Percentiles rank a stretch among this genome's conserved stretches.
Evolutionary conservation across 331 rosid genomes (phyloP).

Genomic region (Rosa hybrid): DNA sequence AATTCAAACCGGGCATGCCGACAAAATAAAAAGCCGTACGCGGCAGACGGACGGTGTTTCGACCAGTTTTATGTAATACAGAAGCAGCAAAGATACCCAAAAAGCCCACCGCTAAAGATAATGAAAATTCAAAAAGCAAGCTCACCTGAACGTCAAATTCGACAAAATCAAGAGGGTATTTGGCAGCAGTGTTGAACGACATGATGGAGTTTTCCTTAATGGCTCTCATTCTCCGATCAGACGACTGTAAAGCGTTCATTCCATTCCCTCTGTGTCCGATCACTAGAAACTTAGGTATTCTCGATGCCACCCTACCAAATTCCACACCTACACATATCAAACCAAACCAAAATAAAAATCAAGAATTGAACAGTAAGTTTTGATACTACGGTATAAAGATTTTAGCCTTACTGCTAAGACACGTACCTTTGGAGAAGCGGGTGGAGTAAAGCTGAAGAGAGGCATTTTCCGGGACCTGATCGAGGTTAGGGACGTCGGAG

Average conservation of each 20-base stretch:
- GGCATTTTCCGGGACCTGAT: slow-evolving; percentile 57
- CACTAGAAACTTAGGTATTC: slow-evolving; percentile 47
- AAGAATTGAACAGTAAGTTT: not conserved
- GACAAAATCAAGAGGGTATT: slow-evolving; percentile 47
- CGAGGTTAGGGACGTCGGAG: slow-evolving; percentile 76
- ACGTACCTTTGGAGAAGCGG: slow-evolving; percentile 45
- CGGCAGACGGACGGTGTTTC: slow-evolving; percentile 11
- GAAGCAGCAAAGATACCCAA: not conserved
- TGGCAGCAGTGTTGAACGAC: slow-evolving; percentile 52
- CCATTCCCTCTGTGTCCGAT: slow-evolving; percentile 62
- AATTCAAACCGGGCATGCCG: not conserved
- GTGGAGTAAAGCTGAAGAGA: slow-evolving; percentile 43
- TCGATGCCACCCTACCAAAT: slow-evolving; percentile 30
- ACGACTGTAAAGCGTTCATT: slow-evolving; percentile 53
- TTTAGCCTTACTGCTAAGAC: not conserved
- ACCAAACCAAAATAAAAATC: not conserved
- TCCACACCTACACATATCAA: slow-evolving; percentile 39
- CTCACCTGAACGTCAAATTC: slow-evolving; percentile 65
- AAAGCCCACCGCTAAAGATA: not conserved
- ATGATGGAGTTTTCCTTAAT: slow-evolving; percentile 53
- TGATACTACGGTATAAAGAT: not conserved
- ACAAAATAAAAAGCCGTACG: slow-evolving; percentile 9
- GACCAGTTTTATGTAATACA: not conserved
- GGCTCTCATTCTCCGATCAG: slow-evolving; percentile 48
- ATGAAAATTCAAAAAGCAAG: not conserved